phyloP scores from a whole-genome alignment of 2,329 filamentous ascomycete genomes.

The Colletotrichum sp. region DNA sequence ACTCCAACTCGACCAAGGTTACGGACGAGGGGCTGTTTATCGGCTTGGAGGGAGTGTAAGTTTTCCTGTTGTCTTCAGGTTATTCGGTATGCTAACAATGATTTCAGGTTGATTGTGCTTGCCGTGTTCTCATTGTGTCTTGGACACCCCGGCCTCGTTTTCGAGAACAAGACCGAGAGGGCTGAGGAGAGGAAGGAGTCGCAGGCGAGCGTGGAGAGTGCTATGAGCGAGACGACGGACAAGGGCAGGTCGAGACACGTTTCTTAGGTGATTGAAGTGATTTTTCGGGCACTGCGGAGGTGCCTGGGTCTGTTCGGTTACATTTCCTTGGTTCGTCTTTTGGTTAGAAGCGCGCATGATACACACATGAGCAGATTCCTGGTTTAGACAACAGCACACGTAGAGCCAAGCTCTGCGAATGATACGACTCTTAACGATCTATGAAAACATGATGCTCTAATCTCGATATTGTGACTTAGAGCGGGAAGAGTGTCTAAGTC shows the following conservation, averaged over 20 bases:
- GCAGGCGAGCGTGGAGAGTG: constrained; percentile 1
- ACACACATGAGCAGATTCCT: neutral
- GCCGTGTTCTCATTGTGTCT: constrained; percentile 41
- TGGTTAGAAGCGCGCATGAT: neutral
- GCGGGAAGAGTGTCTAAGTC: rapidly evolving
- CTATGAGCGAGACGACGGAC: neutral
- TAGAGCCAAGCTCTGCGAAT: neutral
- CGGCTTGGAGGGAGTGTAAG: constrained; percentile 55
- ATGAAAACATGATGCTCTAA: rapidly evolving
- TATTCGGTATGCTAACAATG: neutral
- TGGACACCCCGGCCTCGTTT: constrained; percentile 47
- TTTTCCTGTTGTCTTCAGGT: neutral
- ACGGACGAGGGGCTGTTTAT: constrained; percentile 57
- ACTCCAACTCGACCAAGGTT: constrained; percentile 56
- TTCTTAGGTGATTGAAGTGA: neutral
- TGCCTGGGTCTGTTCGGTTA: rapidly evolving
- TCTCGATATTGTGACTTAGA: neutral
- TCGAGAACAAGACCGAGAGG: constrained; percentile 19
- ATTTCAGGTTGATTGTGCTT: constrained; percentile 38
- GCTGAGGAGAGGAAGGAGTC: constrained; percentile 1
- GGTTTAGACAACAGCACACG: neutral
- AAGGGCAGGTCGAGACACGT: neutral
- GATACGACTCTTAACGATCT: neutral
- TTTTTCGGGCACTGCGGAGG: rapidly evolving
- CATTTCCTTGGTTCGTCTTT: neutral